Evolutionary conservation across 2,329 filamentous ascomycete species (phyloP), one percentile per base, ranked within the genome.

Genomic region (Ascochyta lentis): DNA sequence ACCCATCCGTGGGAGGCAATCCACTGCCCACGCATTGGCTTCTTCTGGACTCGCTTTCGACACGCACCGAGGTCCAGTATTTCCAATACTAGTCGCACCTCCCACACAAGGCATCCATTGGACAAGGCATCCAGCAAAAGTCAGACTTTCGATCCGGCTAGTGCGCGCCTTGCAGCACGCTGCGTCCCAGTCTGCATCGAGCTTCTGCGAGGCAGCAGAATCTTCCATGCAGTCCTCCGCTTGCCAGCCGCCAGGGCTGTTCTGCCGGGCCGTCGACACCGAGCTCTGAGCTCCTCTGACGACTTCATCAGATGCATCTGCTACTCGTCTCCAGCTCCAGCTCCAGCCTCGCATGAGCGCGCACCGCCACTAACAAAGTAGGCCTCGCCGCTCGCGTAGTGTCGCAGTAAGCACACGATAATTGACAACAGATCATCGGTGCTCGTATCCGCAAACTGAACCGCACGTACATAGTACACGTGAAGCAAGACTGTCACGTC

Each of bases 61-160:
- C 47, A 23, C 23, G 42, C 31, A 51, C n/a, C 39, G 42, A 51
- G 52, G 46, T 59, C 48, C 60, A 54, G 50, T 51, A 56, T 37
- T 54, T 62, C 63, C 53, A 47, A 48, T 51, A 51, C 42, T 54
- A 51, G 53, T 42, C 19, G 24, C 47, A 56, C 24, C 37, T 33
- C 42, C 53, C 63, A 67, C 60, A 60, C 58, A 56, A 66, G 59
- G 62, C 47, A 65, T 67, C 62, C 58, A 69, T 66, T 70, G 59
- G 57, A 60, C 51, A 48, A 50, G 59, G 39, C 50, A 59, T 49
- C 54, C 16, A 56, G 52, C 34, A 51, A 43, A 34, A 58, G 49
- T 45, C 54, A 48, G 45, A 54, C 43, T 49, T 54, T 58, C 48
- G 33, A 51, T 49, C 49, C 41, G 43, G 52, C 57, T 60, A 56